Percentiles rank a stretch among this genome's conserved stretches.
Conservation (phyloP, 2,329 filamentous ascomycete species). For the Magnaporthiopsis poae region DNA sequence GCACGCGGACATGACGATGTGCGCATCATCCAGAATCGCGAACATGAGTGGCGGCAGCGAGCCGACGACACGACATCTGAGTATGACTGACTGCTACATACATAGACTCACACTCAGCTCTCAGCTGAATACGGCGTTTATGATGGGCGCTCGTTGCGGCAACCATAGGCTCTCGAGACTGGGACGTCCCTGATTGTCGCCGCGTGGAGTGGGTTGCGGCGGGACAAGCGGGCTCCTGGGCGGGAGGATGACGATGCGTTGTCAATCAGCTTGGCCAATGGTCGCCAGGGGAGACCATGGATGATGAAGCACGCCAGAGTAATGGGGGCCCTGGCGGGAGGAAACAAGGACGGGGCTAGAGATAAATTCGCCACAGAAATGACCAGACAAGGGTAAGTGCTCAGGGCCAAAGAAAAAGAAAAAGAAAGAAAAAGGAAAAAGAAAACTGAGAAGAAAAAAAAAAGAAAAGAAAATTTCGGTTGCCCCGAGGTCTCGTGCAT, state of each 20-base stretch:
- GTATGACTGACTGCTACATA: not conserved
- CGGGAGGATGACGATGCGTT: not conserved
- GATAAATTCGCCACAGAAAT: not conserved
- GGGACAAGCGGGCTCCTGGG: not conserved
- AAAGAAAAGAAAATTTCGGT: not conserved
- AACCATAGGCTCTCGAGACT: not conserved
- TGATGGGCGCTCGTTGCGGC: not conserved
- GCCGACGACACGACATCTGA: not conserved
- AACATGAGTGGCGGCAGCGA: not conserved
- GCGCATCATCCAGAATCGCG: not conserved
- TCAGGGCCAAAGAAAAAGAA: not conserved
- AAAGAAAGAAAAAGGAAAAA: not conserved
- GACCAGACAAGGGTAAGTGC: not conserved
- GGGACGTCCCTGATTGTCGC: not conserved
- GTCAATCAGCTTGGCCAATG: not conserved
- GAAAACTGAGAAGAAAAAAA: not conserved
- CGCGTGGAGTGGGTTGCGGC: not conserved
- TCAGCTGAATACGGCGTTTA: not conserved
- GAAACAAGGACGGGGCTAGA: not conserved
- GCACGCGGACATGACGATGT: not conserved
- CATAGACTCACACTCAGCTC: not conserved
- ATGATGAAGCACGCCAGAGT: not conserved
- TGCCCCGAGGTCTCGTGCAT: not conserved
- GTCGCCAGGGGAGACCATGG: not conserved
- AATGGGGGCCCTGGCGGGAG: not conserved